Conservation (phyloP, 108 stramenopile genomes). For the Licmophora abbreviata region DNA sequence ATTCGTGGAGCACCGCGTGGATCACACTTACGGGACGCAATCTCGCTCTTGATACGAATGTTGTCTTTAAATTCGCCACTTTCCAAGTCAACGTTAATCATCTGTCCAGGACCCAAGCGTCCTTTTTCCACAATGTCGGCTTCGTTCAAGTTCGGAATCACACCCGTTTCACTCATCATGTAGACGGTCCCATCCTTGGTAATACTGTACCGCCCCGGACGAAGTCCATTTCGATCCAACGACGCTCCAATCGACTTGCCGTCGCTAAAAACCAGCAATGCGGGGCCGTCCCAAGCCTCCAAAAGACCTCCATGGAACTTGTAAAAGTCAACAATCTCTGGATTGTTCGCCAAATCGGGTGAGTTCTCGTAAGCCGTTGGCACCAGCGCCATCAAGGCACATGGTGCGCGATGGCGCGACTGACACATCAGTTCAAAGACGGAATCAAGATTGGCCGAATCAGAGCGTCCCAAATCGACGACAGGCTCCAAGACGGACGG, state of each 20-base stretch:
- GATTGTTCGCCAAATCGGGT: constrained; percentile 72
- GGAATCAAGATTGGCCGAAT: constrained; percentile 93
- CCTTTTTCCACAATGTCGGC: constrained; percentile 84
- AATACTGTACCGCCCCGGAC: constrained; percentile 88
- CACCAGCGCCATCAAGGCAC: constrained; percentile 86
- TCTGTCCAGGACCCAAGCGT: constrained; percentile 93
- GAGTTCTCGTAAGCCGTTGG: constrained; percentile 89
- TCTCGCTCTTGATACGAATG: constrained; percentile 87
- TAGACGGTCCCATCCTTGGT: constrained; percentile 89
- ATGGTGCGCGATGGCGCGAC: constrained; percentile 84
- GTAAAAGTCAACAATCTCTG: constrained; percentile 93
- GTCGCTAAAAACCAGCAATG: constrained; percentile 91
- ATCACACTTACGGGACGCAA: constrained; percentile 67
- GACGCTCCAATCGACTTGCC: constrained; percentile 90
- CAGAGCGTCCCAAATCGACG: constrained; percentile 73
- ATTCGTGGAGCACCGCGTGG: too few species aligned
- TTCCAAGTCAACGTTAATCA: constrained; percentile 91
- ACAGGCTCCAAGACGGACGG: constrained; percentile 76
- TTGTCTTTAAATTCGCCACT: constrained; percentile 90
- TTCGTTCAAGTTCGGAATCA: constrained; percentile 75
- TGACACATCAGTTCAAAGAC: constrained; percentile 93
- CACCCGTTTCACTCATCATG: constrained; percentile 97
- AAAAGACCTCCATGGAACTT: constrained; percentile 92
- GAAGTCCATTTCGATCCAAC: constrained; percentile 88
- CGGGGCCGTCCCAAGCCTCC: constrained; percentile 98